Evolutionary conservation across 331 rosid genomes (phyloP).

Genomic region (Dryas integrifolia): DNA sequence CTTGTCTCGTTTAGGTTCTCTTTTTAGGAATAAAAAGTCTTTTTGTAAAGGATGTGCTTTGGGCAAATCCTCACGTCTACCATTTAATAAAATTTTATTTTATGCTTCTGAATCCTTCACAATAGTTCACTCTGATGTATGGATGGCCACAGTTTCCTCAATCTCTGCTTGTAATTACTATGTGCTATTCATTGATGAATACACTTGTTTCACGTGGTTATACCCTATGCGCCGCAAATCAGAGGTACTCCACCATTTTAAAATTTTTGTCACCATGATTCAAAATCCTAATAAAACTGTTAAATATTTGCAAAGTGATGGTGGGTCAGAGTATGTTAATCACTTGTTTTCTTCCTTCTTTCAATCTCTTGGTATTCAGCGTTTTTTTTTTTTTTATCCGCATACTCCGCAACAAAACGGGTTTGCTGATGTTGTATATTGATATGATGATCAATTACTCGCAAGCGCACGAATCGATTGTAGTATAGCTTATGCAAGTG

Average conservation of each 20-base stretch:
- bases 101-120: background rate
- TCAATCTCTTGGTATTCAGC: background rate
- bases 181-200: background rate
- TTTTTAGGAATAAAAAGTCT: background rate
- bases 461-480: no score
- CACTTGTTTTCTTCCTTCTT: no score
- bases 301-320: background rate
- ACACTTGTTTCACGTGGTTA: background rate
- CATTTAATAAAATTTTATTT: background rate
- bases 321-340: background rate
- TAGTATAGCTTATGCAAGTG: no score
- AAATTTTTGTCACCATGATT: background rate
- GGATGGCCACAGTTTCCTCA: background rate
- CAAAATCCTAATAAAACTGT: background rate
- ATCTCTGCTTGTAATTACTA: background rate
- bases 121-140: background rate
- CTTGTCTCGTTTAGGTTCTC: background rate
- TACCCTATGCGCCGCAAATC: background rate
- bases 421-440: background rate
- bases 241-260: background rate
- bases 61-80: background rate
- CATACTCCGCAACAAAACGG: background rate
- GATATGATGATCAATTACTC: no score
- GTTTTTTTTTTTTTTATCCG: background rate
- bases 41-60: background rate